These are phyloP conservation scores for Pythium sp. DNA, from an alignment of 352 stramenopile species.

Conservation along the genomic window DNA sequence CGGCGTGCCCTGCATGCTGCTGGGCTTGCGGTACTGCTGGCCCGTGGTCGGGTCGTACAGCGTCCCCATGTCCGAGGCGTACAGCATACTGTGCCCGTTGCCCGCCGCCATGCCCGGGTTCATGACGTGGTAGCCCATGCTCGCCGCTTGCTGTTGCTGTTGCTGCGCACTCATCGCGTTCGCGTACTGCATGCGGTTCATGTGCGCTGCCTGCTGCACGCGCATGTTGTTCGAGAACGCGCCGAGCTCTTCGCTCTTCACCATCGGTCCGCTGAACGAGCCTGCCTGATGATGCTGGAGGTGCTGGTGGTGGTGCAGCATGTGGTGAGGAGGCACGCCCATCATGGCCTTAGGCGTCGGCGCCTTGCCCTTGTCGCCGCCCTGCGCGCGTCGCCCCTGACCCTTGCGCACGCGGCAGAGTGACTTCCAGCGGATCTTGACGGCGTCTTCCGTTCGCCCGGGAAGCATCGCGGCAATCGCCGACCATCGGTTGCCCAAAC, in stretches of 20 bases:
- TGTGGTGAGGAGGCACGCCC: conserved; percentile 12
- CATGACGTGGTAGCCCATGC: conserved; percentile 21
- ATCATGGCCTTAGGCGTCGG: conserved; percentile 26
- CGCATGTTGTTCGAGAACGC: conserved; percentile 45
- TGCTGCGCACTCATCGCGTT: conserved; percentile 27
- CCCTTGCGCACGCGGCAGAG: conserved; percentile 78
- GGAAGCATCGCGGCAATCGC: conserved; percentile 88
- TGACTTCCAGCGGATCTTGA: conserved; percentile 92
- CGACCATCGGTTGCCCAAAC: conserved; percentile 88
- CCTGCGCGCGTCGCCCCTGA: conserved; percentile 39
- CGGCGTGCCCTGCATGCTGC: conserved; percentile 23
- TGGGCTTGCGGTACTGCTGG: conserved; percentile 47
- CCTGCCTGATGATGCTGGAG: conserved; percentile 4
- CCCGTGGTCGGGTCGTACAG: conserved; percentile 51
- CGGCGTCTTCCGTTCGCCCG: conserved; percentile 85
- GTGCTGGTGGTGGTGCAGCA: conserved; percentile 18
- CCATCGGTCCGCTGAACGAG: conserved; percentile 43
- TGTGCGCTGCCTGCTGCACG: conserved; percentile 33
- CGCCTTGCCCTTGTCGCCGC: conserved; percentile 35
- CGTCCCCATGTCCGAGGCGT: conserved; percentile 37
- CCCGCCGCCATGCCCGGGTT: conserved; percentile 13
- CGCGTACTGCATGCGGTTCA: conserved; percentile 21
- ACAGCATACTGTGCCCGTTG: conserved; percentile 33
- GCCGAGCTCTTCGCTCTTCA: conserved; percentile 68
- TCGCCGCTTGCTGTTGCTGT: conserved; percentile 22